Percentiles rank a stretch among this genome's conserved stretches.
Conservation (phyloP, 139 green algal species). For the Desmodesmus armatus region DNA sequence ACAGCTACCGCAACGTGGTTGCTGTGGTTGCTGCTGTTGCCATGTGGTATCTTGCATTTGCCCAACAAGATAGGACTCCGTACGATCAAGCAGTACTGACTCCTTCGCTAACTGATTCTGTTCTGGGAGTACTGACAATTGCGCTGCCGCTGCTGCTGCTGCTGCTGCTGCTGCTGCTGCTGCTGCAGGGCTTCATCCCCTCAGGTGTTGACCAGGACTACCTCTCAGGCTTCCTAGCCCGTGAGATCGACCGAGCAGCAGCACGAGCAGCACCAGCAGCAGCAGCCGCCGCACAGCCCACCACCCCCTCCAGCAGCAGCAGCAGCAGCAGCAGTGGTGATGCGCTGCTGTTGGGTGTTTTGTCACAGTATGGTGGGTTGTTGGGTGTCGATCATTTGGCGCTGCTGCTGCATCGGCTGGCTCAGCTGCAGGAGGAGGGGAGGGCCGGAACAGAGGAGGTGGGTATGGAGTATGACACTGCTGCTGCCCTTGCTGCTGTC, state of each 20-base stretch:
- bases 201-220: neutral
- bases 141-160: too few relatives aligned
- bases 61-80: too few relatives aligned
- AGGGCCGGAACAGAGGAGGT: conserved; percentile 14
- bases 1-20: too few relatives aligned
- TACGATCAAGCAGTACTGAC: too few relatives aligned
- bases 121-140: too few relatives aligned
- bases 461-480: neutral
- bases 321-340: conserved; percentile 6
- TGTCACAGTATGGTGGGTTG: neutral
- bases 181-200: neutral
- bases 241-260: conserved; percentile 34
- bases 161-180: neutral
- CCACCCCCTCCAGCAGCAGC: neutral
- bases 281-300: conserved; percentile 1
- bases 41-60: too few relatives aligned
- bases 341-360: neutral
- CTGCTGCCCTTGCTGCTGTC: neutral
- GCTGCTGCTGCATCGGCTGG: conserved; percentile 16
- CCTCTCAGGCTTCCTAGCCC: conserved; percentile 32
- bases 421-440: conserved; percentile 22
- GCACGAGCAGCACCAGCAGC: conserved; percentile 5
- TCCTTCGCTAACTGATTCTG: too few relatives aligned
- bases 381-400: neutral
- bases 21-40: too few relatives aligned